These are phyloP conservation scores for Aspergillus intermedius DNA, from an alignment of 2,329 filamentous ascomycete genomes.

Conservation along the genomic window DNA sequence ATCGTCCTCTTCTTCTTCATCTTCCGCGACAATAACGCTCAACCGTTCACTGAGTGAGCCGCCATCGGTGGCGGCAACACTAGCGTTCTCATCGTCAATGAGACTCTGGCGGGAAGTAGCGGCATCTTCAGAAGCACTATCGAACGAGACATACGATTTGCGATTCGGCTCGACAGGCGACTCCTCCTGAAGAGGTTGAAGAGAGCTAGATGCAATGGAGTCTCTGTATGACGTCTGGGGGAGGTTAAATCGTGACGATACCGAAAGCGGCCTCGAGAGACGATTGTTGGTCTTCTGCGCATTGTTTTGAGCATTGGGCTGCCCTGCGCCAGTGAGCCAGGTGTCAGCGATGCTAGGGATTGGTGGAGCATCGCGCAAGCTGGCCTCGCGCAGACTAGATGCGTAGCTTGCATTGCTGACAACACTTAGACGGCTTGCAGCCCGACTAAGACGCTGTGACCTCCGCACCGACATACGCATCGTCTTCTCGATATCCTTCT, in stretches of 20 bases:
- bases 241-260: slow-evolving; percentile 49
- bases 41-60: slow-evolving; percentile 77
- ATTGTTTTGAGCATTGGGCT: slow-evolving; percentile 4
- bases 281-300: slow-evolving; percentile 37
- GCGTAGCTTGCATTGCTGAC: slow-evolving; percentile 90
- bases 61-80: slow-evolving; percentile 55
- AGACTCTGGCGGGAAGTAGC: slow-evolving; percentile 65
- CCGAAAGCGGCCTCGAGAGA: slow-evolving; percentile 53
- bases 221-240: slow-evolving; percentile 67
- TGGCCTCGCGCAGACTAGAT: slow-evolving; percentile 76
- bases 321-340: slow-evolving; percentile 58
- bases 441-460: slow-evolving; percentile 83
- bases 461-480: slow-evolving; percentile 86
- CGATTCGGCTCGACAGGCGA: slow-evolving; percentile 78
- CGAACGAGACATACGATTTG: slow-evolving; percentile 84
- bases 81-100: slow-evolving; percentile 78
- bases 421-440: slow-evolving; percentile 87
- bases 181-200: slow-evolving; percentile 88
- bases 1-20: slow-evolving; percentile 86
- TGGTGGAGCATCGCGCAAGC: slow-evolving; percentile 79
- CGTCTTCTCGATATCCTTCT: slow-evolving; percentile 91
- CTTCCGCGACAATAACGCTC: slow-evolving; percentile 76
- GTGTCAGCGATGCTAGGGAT: slow-evolving; percentile 92
- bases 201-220: slow-evolving; percentile 79
- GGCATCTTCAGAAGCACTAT: slow-evolving; percentile 61